A percentile compares a stretch with the other conserved stretches of the same genome.
These are phyloP conservation scores for Fusarium globosum DNA, from an alignment of 2,329 filamentous ascomycete species.

Conservation along the genomic window DNA sequence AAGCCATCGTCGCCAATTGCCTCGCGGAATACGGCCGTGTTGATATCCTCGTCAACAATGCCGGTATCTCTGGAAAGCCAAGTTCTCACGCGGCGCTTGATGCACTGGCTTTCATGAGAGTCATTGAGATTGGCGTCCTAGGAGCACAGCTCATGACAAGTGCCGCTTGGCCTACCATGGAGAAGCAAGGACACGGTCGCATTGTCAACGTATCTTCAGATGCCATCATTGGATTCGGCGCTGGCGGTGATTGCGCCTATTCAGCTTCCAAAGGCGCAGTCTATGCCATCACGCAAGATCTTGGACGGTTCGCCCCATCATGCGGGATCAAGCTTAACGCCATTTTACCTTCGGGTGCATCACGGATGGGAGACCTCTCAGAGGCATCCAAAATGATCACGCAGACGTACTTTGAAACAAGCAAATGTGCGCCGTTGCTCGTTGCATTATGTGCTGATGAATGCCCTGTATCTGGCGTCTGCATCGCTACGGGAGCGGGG, in stretches of 20 bases:
- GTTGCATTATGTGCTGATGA: slow-evolving; percentile 28
- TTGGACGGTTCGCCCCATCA: slow-evolving; percentile 13
- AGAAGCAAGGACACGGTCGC: slow-evolving; percentile 10
- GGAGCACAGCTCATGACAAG: slow-evolving; percentile 27
- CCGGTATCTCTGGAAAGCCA: slow-evolving; percentile 13
- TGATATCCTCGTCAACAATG: slow-evolving; percentile 16
- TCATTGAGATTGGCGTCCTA: slow-evolving; percentile 23
- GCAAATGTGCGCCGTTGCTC: slow-evolving; percentile 23
- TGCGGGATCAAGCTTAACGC: slow-evolving; percentile 37
- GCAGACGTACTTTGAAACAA: slow-evolving; percentile 22
- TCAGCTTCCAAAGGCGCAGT: slow-evolving; percentile 24
- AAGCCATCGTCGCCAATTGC: background rate
- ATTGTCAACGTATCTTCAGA: slow-evolving; percentile 27
- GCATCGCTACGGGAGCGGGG: slow-evolving; percentile 21
- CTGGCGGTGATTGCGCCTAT: slow-evolving; percentile 30
- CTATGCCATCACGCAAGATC: slow-evolving; percentile 19
- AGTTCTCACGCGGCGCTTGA: slow-evolving; percentile 14
- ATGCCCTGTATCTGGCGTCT: slow-evolving; percentile 34
- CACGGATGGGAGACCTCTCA: slow-evolving; percentile 38
- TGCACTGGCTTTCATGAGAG: slow-evolving; percentile 19
- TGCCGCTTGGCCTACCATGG: slow-evolving; percentile 33
- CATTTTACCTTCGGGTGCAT: slow-evolving; percentile 27
- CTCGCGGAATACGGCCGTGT: background rate
- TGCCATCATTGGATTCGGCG: slow-evolving; percentile 32
- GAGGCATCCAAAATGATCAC: slow-evolving; percentile 30